These are phyloP conservation scores for Sistotremastrum niveocremeum DNA, from an alignment of 768 basidiomycete species.

Conservation along the genomic window DNA sequence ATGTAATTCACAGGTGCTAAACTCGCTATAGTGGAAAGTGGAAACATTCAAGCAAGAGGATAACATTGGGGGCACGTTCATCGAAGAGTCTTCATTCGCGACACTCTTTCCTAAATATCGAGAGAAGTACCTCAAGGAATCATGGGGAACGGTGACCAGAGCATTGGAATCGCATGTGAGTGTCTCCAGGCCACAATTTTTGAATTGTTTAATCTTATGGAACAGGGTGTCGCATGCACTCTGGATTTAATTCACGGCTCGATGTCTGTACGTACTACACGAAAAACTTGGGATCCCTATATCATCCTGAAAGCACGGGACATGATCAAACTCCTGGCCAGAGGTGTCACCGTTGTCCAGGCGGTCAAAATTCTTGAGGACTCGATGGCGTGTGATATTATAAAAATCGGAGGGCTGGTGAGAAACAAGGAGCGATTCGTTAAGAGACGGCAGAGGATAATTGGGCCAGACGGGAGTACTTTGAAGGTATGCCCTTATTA, in stretches of 20 bases:
- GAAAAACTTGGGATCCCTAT: constrained; percentile 96
- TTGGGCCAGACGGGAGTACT: constrained; percentile 95
- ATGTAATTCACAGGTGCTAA: constrained; percentile 8
- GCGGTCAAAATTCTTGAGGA: constrained; percentile 88
- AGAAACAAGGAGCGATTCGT: constrained; percentile 95
- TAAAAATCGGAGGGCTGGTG: constrained; percentile 91
- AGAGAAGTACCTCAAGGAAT: constrained; percentile 90
- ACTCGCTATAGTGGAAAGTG: constrained; percentile 62
- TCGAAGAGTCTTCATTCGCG: constrained; percentile 95
- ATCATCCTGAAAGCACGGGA: constrained; percentile 93
- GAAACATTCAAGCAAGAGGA: constrained; percentile 62
- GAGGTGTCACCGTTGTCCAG: constrained; percentile 76
- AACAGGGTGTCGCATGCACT: constrained; percentile 76
- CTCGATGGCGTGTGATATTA: constrained; percentile 85
- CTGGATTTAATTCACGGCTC: constrained; percentile 93
- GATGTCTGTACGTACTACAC: constrained; percentile 93
- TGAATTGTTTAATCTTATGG: constrained; percentile 1
- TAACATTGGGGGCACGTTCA: constrained; percentile 73
- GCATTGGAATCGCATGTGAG: constrained; percentile 70
- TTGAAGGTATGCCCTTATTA: constrained; percentile 57
- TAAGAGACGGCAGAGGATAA: constrained; percentile 89
- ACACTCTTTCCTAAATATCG: constrained; percentile 98
- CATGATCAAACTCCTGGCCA: constrained; percentile 86
- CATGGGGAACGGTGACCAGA: constrained; percentile 84
- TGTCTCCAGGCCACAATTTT: background rate